Conservation (phyloP, 768 basidiomycete genomes). For the Boletus sp. region DNA sequence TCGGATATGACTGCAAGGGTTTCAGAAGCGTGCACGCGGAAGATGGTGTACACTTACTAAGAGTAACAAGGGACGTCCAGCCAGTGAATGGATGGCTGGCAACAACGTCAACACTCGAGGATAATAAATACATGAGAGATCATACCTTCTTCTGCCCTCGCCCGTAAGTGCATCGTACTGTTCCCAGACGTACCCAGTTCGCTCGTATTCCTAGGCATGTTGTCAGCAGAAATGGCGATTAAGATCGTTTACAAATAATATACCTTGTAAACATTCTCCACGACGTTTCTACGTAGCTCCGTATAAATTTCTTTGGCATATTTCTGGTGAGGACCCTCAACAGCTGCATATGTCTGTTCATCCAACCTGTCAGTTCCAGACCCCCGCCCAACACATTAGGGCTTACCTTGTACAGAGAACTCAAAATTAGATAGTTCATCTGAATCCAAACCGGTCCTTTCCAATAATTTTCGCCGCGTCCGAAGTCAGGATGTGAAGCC, state of each 20-base stretch:
- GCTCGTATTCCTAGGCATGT: slow-evolving; percentile 71
- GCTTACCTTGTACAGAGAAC: slow-evolving; percentile 71
- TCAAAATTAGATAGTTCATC: slow-evolving; percentile 91
- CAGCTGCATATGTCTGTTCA: slow-evolving; percentile 67
- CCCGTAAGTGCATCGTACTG: slow-evolving; percentile 88
- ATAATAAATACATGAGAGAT: slow-evolving; percentile 3
- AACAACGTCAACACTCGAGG: slow-evolving; percentile 5
- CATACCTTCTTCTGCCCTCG: slow-evolving; percentile 82
- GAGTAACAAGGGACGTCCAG: slow-evolving; percentile 87
- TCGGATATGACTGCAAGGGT: slow-evolving; percentile 57
- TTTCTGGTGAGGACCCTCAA: slow-evolving; percentile 78
- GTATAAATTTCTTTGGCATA: slow-evolving; percentile 77
- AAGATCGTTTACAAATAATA: slow-evolving; percentile 1
- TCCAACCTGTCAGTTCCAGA: slow-evolving; percentile 1
- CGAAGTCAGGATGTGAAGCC: slow-evolving; percentile 86
- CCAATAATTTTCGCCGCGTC: slow-evolving; percentile 96
- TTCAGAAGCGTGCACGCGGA: slow-evolving; percentile 3
- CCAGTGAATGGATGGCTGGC: slow-evolving; percentile 93
- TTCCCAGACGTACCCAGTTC: slow-evolving; percentile 96
- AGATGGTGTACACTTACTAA: slow-evolving; percentile 61
- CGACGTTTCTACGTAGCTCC: slow-evolving; percentile 76
- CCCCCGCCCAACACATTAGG: neutral
- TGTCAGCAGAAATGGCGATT: slow-evolving; percentile 6
- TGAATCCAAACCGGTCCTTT: slow-evolving; percentile 96
- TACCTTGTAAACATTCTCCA: slow-evolving; percentile 79